Evolutionary conservation across 2,329 filamentous ascomycete genomes (phyloP).

Genomic region (Epichloe uncinata): DNA sequence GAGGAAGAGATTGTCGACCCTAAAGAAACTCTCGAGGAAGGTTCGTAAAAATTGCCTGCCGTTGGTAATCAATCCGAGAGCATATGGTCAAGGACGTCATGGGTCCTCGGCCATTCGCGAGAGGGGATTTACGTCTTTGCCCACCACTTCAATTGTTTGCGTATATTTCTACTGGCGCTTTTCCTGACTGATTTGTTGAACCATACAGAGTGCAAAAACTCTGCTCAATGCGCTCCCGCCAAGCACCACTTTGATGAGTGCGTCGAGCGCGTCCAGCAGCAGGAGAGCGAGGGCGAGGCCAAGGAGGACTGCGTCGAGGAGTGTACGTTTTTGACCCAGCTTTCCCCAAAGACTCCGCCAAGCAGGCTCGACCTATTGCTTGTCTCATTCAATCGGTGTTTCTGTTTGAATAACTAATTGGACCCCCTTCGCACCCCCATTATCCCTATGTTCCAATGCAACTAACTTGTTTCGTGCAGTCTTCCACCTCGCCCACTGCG

Average conservation of each 20-base stretch:
- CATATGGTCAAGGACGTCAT: not conserved
- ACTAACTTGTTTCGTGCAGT: constrained; percentile 36
- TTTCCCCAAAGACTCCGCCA: not conserved
- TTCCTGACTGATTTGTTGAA: constrained; percentile 11
- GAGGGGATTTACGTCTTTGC: not conserved
- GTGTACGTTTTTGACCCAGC: constrained; percentile 51
- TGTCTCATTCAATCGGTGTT: not conserved
- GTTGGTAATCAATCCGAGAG: not conserved
- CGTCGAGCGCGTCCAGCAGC: constrained; percentile 67
- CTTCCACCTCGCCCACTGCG: constrained; percentile 98
- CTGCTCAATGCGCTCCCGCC: constrained; percentile 66
- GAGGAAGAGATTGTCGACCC: constrained; percentile 78
- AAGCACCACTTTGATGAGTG: constrained; percentile 99
- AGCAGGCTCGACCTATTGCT: not conserved
- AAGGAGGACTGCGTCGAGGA: constrained; percentile 98
- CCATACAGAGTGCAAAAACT: constrained; percentile 71
- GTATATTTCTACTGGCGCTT: not conserved
- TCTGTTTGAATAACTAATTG: constrained; percentile 6
- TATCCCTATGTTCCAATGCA: not conserved
- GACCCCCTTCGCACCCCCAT: not conserved
- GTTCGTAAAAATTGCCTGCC: constrained; percentile 40
- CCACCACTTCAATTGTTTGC: not conserved
- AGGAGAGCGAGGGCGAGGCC: constrained; percentile 54
- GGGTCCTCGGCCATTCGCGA: constrained; percentile 1
- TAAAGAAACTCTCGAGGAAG: constrained; percentile 82